A percentile compares a stretch with the other conserved stretches of the same genome.
These are phyloP conservation scores for Cystobasidium sp. DNA, from an alignment of 1,284 basidiomycete species.

Conservation along the genomic window DNA sequence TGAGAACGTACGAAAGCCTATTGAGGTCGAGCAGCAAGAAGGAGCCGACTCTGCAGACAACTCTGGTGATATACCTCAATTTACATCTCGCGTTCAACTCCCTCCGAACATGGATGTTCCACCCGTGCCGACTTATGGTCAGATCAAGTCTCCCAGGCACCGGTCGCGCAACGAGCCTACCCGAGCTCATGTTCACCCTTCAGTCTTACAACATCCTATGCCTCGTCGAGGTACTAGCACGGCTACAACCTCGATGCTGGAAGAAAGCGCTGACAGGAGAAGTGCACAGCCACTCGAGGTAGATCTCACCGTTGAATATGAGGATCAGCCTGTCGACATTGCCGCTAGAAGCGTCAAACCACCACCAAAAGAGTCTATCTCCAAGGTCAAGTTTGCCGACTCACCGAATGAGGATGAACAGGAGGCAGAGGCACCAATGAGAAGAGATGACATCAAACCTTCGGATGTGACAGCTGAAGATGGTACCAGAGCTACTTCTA, in stretches of 20 bases:
- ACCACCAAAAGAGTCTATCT: background rate
- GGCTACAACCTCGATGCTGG: background rate
- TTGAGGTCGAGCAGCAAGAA: background rate
- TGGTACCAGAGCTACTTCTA: too few species aligned
- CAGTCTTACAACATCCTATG: background rate
- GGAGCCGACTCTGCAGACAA: background rate
- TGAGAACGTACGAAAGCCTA: too few species aligned
- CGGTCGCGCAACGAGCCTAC: background rate
- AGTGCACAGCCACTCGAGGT: background rate
- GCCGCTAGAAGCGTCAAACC: constrained; percentile 22
- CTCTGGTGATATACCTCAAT: constrained; percentile 2
- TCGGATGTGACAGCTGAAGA: too few species aligned
- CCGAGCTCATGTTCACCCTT: background rate
- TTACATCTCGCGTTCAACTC: background rate
- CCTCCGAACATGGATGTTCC: constrained; percentile 10
- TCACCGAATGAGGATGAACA: background rate
- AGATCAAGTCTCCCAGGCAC: background rate
- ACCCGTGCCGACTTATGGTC: background rate
- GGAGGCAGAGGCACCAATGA: background rate
- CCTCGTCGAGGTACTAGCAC: background rate
- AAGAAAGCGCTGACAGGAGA: background rate
- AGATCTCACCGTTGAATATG: constrained; percentile 15
- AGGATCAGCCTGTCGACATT: constrained; percentile 14
- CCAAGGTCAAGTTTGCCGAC: constrained; percentile 18
- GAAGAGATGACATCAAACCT: background rate